Evolutionary conservation across 176 grass and related monocot species (phyloP), one percentile per base, ranked within the genome.

Genomic region (Phyllostachys edulis): DNA sequence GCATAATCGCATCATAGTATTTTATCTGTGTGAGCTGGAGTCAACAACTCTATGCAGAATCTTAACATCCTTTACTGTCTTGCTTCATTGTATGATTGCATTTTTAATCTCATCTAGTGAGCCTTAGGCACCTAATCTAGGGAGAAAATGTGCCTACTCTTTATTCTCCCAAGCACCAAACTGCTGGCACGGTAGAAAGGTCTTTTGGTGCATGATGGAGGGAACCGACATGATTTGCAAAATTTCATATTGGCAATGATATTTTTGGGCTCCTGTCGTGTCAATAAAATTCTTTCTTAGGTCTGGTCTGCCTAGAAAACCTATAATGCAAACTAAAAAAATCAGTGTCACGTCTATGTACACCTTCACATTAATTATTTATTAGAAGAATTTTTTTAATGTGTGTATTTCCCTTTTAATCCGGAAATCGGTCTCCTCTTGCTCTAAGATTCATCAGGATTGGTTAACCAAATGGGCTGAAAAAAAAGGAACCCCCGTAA

Each of bases 11-110:
- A 54, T 41, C 26, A 26, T 78, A 52, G 54, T 59, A 40, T 42
- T 75, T 66, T 75, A 27, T 39, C 46, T 0, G 21, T 26, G 7
- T 67, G 56, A 86, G 78, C 54, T 90, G 83, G 77, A 64, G 46
- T 71, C 77, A 82, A 77, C 67, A 3, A 60, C 63, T 82, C 50
- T 50, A 75, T 14, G 63, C 60, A 71, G 72, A 90, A 77, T 82
- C 70, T 82, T 27, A 78, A 65, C 26, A 54, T 46, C 78, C 71
- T 76, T 63, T 34, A 66, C 69, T 72, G 59, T 66, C 69, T 26
- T 60, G 23, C 83, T 82, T 38, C 45, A 3, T 13, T 78, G 55
- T 16, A 70, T 77, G 38, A 49, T 69, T 77, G 65, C 15, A 26
- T 69, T 46, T 62, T 64, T 69, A 62, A 76, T 80, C 9, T 63